Base-by-base conservation (phyloP, 2,329 filamentous ascomycete genomes). In the Knoxdaviesia proteae region DNA sequence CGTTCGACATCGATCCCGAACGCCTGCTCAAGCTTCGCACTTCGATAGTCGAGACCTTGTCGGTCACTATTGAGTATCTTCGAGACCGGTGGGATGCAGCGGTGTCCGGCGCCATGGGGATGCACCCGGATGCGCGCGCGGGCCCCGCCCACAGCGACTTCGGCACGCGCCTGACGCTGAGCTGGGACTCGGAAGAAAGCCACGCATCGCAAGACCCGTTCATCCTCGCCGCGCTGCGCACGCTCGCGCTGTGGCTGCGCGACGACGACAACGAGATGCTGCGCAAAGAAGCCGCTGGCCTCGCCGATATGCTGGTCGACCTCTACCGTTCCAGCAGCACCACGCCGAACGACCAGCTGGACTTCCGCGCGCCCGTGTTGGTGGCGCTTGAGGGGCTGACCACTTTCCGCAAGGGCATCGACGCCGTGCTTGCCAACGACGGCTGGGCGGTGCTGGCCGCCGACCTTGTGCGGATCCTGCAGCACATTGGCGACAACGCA, bases 51-150 rank as follows among this genome's bases (percentile, higher is more conserved):
- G 77, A 82, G 51, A 74, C 76, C 4, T 64, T 80, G 52, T 73
- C 72, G 0, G 56, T 76, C 2, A 67, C 69, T 0, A 66, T 77
- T 46, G 77, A 81, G 56, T 77, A 75, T 53, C 62, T 82, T 2
- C 68, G 76, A 36, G 78, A 82, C 51, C 61, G 77, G n/a, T 81
- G 74, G 72, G 77, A 82, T 51, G 72, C 71, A 5, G 69, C 71
- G 2, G 61, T 71, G n/a, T 69, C 74, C 4, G 76, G 74, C 7
- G 69, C 71, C 6, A 65, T 69, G 53, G 74, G 74, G 3, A 53
- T 80, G 6, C 71, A 80, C 50, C 69, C 68, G 1, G 65, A 69
- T 7, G 71, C 72, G 5, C 65, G 72, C 34, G 47, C 52, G 2
- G 60, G 58, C 8, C 57, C 57, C 2, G 56, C 64, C 9, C 58